Evolutionary conservation across 2,329 filamentous ascomycete species (phyloP).

Genomic region (Penicillium sp.): DNA sequence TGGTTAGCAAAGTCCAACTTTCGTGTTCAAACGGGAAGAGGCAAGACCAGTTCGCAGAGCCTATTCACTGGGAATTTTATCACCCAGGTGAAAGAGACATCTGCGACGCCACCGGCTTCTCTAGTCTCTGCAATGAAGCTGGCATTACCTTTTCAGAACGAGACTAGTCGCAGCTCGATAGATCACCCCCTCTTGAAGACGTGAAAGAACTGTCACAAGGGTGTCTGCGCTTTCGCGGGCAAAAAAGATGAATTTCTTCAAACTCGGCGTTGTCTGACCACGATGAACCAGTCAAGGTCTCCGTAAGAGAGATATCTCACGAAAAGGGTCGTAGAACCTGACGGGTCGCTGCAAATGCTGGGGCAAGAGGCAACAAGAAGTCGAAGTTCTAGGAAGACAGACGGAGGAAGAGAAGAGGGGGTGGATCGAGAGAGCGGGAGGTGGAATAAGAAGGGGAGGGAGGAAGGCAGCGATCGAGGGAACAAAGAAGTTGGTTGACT

Average conservation of each 20-base stretch:
- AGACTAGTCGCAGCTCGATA: conserved; percentile 10
- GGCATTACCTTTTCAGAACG: conserved; percentile 39
- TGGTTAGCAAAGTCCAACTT: conserved; percentile 32
- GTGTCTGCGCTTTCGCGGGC: conserved; percentile 20
- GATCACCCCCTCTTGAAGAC: conserved; percentile 21
- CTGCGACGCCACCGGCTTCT: conserved; percentile 4
- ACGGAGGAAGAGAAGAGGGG: conserved; percentile 23
- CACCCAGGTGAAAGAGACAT: not conserved
- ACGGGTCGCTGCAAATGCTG: conserved; percentile 26
- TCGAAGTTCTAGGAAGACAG: conserved; percentile 31
- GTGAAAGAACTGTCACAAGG: conserved; percentile 23
- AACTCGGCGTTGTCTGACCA: conserved; percentile 38
- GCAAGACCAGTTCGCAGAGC: conserved; percentile 1
- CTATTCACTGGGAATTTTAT: not conserved
- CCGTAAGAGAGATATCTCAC: conserved; percentile 37
- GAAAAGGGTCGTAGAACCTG: conserved; percentile 37
- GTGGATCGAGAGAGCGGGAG: conserved; percentile 1
- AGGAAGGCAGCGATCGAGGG: conserved; percentile 14
- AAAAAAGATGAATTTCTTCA: conserved; percentile 27
- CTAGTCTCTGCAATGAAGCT: not conserved
- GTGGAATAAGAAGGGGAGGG: conserved; percentile 4
- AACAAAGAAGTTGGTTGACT: conserved; percentile 9
- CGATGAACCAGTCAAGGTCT: conserved; percentile 45
- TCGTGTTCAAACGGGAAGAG: conserved; percentile 1
- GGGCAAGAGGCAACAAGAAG: conserved; percentile 25